Conservation (phyloP, 768 basidiomycete genomes). For the Auricularia sp. region DNA sequence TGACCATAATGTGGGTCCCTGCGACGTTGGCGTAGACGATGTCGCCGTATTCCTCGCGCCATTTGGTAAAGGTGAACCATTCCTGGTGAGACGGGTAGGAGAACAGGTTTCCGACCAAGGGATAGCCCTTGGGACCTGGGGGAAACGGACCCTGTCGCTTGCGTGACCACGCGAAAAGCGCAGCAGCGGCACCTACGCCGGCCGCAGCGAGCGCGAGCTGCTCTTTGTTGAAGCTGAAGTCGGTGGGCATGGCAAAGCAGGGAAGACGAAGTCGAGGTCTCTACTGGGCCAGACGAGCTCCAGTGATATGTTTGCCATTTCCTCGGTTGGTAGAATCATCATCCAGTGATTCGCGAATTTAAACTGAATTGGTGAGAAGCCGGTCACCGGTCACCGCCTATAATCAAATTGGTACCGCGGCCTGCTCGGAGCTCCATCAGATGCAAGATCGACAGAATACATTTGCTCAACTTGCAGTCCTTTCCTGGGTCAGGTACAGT, state of each 20-base stretch:
- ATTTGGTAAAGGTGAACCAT: slow-evolving; percentile 1
- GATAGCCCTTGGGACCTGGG: slow-evolving; percentile 17
- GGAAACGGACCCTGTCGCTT: slow-evolving; percentile 6
- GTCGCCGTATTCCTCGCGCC: slow-evolving; percentile 29
- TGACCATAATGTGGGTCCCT: slow-evolving; percentile 42
- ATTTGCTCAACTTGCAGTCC: no score
- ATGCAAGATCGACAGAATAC: no score
- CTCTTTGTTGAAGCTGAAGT: neutral
- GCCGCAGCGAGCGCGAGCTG: neutral
- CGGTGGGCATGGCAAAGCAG: neutral
- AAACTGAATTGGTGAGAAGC: no score
- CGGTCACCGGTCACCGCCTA: no score
- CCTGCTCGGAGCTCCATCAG: no score
- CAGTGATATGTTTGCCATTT: neutral
- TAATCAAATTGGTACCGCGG: no score
- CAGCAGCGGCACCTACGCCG: neutral
- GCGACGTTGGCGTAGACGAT: slow-evolving; percentile 56
- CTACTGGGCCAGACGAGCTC: neutral
- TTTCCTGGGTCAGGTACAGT: no score
- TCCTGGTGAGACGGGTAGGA: slow-evolving; percentile 15
- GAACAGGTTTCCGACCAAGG: slow-evolving; percentile 16
- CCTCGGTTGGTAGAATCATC: no score
- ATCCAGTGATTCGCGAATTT: no score
- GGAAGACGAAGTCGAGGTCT: neutral
- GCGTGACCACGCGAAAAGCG: neutral